These are phyloP conservation scores for Lactarius quietus DNA, from an alignment of 768 basidiomycete species.

Conservation along the genomic window DNA sequence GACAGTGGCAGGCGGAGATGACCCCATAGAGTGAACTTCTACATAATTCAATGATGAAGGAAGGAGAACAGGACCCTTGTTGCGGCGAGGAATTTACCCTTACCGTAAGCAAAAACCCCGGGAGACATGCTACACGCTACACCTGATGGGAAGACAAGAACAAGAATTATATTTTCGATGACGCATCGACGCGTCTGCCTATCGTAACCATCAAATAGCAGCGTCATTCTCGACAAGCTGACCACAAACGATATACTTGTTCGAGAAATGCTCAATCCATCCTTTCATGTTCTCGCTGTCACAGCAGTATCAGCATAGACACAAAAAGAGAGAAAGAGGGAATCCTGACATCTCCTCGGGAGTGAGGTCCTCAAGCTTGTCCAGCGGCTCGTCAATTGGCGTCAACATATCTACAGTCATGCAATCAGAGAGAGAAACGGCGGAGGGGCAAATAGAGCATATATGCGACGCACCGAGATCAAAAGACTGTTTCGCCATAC, in stretches of 20 bases:
- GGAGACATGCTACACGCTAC: not conserved
- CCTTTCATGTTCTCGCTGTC: slow-evolving; percentile 89
- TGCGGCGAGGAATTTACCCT: slow-evolving; percentile 74
- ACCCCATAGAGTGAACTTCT: too few relatives aligned
- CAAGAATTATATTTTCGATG: not conserved
- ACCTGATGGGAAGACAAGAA: not conserved
- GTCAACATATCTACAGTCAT: slow-evolving; percentile 76
- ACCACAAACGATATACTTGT: slow-evolving; percentile 90
- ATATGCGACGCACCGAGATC: slow-evolving; percentile 59
- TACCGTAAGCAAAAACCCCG: too few relatives aligned
- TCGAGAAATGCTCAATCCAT: slow-evolving; percentile 92
- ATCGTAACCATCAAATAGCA: not conserved
- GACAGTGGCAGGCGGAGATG: too few relatives aligned
- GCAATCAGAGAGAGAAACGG: slow-evolving; percentile 2
- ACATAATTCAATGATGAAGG: not conserved
- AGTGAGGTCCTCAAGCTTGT: slow-evolving; percentile 74
- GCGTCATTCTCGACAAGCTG: slow-evolving; percentile 76
- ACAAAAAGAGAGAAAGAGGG: not conserved
- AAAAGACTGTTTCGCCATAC: slow-evolving; percentile 98
- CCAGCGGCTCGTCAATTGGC: slow-evolving; percentile 78
- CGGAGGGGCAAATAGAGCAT: not conserved
- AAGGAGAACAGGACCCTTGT: slow-evolving; percentile 56
- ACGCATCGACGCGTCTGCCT: not conserved
- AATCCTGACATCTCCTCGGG: slow-evolving; percentile 74
- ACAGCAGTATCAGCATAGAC: not conserved